These are phyloP conservation scores for Amaranthus hypochondriacus DNA, from an alignment of 148 eudicot species.

Conservation along the genomic window DNA sequence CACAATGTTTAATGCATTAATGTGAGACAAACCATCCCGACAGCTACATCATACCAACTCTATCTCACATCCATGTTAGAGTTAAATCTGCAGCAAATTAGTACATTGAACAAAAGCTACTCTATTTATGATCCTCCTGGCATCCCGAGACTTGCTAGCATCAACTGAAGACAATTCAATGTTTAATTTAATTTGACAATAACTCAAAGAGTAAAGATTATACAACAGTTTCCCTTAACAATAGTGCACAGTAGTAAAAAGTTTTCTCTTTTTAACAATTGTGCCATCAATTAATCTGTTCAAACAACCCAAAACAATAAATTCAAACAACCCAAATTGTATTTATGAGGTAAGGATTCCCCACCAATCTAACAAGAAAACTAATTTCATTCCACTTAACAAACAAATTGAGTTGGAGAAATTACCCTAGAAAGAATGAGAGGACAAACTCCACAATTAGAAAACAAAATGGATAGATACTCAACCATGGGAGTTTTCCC, in stretches of 20 bases:
- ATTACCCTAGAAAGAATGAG: constrained; percentile 85
- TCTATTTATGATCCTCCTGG: not conserved
- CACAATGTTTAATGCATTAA: no score
- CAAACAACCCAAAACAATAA: not conserved
- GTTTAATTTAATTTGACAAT: not conserved
- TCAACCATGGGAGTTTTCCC: constrained; percentile 99
- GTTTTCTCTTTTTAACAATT: not conserved
- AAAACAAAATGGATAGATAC: constrained; percentile 59
- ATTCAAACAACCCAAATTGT: not conserved
- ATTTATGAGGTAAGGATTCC: not conserved
- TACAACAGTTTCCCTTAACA: no score
- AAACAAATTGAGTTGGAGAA: not conserved
- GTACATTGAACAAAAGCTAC: not conserved
- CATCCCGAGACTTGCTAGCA: no score
- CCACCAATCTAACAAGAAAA: not conserved
- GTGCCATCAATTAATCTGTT: not conserved
- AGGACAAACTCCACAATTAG: constrained; percentile 56
- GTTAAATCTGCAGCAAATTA: not conserved
- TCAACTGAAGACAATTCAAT: not conserved
- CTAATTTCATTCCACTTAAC: not conserved
- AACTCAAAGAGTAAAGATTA: not conserved
- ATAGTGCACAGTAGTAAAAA: not conserved
- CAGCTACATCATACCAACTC: not conserved
- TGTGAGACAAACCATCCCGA: no score
- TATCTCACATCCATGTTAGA: not conserved